Base-by-base conservation (phyloP, 495 filamentous ascomycete species). In the Pyronema domesticum region DNA sequence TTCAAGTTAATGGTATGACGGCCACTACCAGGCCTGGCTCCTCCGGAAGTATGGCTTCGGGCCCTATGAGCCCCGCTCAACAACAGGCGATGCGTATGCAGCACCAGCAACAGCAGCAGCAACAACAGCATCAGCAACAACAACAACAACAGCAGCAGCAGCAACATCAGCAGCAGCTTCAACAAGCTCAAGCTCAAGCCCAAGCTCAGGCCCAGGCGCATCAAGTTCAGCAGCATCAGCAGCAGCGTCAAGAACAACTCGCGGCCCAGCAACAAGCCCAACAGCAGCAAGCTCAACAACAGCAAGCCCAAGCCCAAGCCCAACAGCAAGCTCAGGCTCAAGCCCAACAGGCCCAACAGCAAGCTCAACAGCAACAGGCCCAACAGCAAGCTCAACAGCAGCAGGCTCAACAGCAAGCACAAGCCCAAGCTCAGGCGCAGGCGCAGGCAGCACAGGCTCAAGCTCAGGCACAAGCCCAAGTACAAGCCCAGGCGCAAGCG, bases 51-150 rank as follows among this genome's bases (percentile, higher is more conserved):
- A 55, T 69, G 33, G 67, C 64, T 36, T 43, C 70, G 37, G 68
- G 71, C 46, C 70, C 71, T 47, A 53, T 53, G 50, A 70, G 73
- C 14, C 76, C 76, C 59, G 71, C 67, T 1, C 73, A 73, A 55
- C 68, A 74, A 39, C 70, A 74, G 50, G 69, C 52, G 37, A 64
- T 68, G 44, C 47, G 51, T 42, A 63, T 66, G 57, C 59, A 53
- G 18, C 60, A 65, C 23, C 64, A 64, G 42, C 49, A 55, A 37
- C 68, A 58, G 40, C 60, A 60, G n/a, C 51, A 58, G 8, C 35
- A 65, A 19, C 50, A 59, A 34, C 66, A 63, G 34, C 66, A 54
- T 51, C 69, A 55, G 54, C 68, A 62, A 57, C 63, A 57, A 48
- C 65, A 62, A 51, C 60, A 60, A 30, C 64, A 68, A 33, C 64